phyloP scores from a whole-genome alignment of 2,329 filamentous ascomycete species.

The Verticillium zaregamsianum region DNA sequence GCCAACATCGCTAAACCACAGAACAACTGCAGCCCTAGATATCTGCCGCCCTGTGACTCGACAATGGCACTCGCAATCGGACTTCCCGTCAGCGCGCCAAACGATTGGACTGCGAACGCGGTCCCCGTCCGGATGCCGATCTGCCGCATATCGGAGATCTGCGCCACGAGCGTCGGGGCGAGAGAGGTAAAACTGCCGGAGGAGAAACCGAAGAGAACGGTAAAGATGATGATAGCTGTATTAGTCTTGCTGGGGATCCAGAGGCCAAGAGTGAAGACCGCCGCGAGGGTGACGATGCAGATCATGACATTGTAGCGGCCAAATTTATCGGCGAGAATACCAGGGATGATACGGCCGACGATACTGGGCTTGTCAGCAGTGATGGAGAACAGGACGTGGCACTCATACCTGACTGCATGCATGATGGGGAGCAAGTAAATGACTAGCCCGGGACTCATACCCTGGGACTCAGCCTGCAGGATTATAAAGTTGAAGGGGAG shows the following conservation, averaged over 20 bases:
- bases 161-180: constrained; percentile 59
- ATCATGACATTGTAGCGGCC: constrained; percentile 47
- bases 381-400: not conserved
- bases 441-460: constrained; percentile 34
- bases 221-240: constrained; percentile 59
- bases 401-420: constrained; percentile 42
- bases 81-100: constrained; percentile 63
- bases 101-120: constrained; percentile 55
- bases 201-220: constrained; percentile 64
- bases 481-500: constrained; percentile 50
- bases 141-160: constrained; percentile 65
- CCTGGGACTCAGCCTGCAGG: constrained; percentile 40
- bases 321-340: constrained; percentile 39
- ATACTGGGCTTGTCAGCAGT: constrained; percentile 28
- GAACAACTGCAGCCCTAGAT: constrained; percentile 61
- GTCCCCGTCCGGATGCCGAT: constrained; percentile 66
- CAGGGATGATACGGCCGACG: constrained; percentile 47
- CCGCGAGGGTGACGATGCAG: constrained; percentile 45
- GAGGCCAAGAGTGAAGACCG: constrained; percentile 39
- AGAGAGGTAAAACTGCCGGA: constrained; percentile 64
- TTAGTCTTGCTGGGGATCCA: constrained; percentile 47
- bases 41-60: constrained; percentile 44
- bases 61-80: constrained; percentile 65
- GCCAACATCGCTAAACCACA: constrained; percentile 47
- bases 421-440: constrained; percentile 53